These are phyloP conservation scores for Sarocladium strictum DNA, from an alignment of 2,329 filamentous ascomycete genomes.

Conservation along the genomic window DNA sequence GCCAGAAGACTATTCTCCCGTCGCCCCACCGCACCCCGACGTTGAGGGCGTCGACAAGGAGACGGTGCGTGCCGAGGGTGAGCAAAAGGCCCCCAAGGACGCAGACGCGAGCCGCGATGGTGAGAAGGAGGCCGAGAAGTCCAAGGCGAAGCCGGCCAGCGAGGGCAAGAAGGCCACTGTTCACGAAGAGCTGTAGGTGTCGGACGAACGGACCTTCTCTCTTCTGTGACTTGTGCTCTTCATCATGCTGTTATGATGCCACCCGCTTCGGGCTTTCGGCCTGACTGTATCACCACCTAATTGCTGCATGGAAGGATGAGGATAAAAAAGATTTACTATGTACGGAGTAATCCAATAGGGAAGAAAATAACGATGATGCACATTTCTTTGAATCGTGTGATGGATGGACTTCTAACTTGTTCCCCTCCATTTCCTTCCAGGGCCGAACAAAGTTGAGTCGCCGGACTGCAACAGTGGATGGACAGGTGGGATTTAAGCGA, in stretches of 20 bases:
- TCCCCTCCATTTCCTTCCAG: too few species aligned
- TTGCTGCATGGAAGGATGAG: constrained; percentile 1
- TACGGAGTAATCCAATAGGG: not conserved
- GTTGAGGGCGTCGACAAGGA: constrained; percentile 56
- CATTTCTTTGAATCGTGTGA: not conserved
- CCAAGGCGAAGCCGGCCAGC: constrained; percentile 55
- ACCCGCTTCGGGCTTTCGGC: not conserved
- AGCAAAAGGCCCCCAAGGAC: constrained; percentile 10
- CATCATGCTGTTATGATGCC: not conserved
- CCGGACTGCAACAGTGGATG: too few species aligned
- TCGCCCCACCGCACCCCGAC: constrained; percentile 55
- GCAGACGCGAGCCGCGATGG: constrained; percentile 19
- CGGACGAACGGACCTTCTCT: too few species aligned
- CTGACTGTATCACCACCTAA: constrained; percentile 6
- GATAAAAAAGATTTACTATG: constrained; percentile 5
- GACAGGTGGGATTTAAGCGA: too few species aligned
- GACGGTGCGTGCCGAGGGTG: constrained; percentile 32
- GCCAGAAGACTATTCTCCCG: constrained; percentile 31
- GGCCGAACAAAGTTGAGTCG: too few species aligned
- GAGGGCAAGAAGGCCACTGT: constrained; percentile 53
- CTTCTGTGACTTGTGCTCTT: too few species aligned
- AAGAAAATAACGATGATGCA: constrained; percentile 1
- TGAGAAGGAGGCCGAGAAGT: constrained; percentile 24
- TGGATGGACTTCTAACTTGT: not conserved
- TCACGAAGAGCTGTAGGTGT: constrained; percentile 32